Conservation (phyloP, 176 grass and related monocot genomes). For the Avena eriantha region DNA sequence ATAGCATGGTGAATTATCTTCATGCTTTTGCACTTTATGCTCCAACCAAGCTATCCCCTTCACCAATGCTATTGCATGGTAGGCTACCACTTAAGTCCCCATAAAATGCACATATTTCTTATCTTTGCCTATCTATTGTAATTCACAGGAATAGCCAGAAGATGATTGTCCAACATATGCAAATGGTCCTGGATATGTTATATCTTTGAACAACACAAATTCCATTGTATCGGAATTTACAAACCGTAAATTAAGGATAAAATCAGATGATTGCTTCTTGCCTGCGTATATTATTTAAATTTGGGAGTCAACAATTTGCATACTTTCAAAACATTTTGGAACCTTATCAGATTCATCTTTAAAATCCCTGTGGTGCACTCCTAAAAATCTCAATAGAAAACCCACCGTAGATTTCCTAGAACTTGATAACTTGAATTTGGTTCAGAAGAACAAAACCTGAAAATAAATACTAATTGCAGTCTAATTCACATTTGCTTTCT, state of each 20-base stretch:
- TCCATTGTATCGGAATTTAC: slow-evolving; percentile 80
- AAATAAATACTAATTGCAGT: no score
- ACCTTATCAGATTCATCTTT: slow-evolving; percentile 7
- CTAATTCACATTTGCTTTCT: no score
- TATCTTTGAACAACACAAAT: slow-evolving; percentile 74
- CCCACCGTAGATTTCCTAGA: not conserved
- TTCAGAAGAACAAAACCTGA: no score
- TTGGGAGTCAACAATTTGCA: slow-evolving; percentile 13
- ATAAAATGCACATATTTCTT: slow-evolving; percentile 37
- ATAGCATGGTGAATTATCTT: not conserved
- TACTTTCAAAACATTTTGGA: slow-evolving; percentile 7
- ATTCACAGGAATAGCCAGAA: slow-evolving; percentile 89
- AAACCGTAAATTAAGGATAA: slow-evolving; percentile 80
- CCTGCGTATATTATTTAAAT: slow-evolving; percentile 5
- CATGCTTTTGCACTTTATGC: not conserved
- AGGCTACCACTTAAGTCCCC: not conserved
- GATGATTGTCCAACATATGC: slow-evolving; percentile 90
- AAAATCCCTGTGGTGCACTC: not conserved
- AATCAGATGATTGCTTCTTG: slow-evolving; percentile 19
- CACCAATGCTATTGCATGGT: not conserved
- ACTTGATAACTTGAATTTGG: no score
- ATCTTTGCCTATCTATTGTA: slow-evolving; percentile 38
- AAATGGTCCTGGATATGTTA: slow-evolving; percentile 90
- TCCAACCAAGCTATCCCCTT: not conserved
- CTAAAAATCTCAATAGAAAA: not conserved